phyloP scores from a whole-genome alignment of 2,329 filamentous ascomycete species.

The Alternaria gaisen region DNA sequence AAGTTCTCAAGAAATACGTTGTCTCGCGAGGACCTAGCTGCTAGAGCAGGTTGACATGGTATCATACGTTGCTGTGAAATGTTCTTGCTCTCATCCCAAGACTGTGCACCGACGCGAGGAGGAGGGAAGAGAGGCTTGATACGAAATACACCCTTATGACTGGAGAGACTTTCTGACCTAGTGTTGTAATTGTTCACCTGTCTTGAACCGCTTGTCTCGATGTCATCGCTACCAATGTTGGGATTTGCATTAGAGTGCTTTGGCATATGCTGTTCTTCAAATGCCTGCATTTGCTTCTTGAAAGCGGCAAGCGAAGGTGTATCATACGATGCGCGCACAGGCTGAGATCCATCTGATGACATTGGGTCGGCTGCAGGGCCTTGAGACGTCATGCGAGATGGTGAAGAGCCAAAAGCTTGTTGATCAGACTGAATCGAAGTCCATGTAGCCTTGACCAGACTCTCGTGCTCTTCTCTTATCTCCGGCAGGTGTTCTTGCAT shows the following conservation, averaged over 20 bases:
- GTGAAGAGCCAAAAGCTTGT: neutral
- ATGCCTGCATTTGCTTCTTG: neutral
- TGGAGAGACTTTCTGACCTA: neutral
- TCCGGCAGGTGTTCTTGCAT: slow-evolving; percentile 2
- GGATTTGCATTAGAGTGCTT: neutral
- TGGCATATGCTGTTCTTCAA: neutral
- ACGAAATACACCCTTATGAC: neutral
- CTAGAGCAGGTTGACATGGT: neutral
- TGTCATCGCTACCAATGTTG: neutral
- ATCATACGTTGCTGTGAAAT: neutral
- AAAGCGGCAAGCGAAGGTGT: neutral
- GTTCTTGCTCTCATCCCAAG: neutral
- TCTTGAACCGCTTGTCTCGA: neutral
- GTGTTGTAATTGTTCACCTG: neutral
- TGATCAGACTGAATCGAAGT: neutral
- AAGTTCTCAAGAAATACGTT: neutral
- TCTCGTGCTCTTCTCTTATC: slow-evolving; percentile 8
- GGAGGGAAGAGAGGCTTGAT: slow-evolving; percentile 17
- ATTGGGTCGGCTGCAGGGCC: neutral
- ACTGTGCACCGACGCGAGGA: slow-evolving; percentile 11
- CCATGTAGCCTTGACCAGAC: neutral
- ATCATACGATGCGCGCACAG: neutral
- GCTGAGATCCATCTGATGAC: neutral
- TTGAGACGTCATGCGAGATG: neutral
- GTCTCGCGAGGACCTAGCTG: neutral